Evolutionary conservation across 139 green algal species (phyloP), one percentile per base, ranked within the genome.

Genomic region (Tetradesmus lagerheimii): DNA sequence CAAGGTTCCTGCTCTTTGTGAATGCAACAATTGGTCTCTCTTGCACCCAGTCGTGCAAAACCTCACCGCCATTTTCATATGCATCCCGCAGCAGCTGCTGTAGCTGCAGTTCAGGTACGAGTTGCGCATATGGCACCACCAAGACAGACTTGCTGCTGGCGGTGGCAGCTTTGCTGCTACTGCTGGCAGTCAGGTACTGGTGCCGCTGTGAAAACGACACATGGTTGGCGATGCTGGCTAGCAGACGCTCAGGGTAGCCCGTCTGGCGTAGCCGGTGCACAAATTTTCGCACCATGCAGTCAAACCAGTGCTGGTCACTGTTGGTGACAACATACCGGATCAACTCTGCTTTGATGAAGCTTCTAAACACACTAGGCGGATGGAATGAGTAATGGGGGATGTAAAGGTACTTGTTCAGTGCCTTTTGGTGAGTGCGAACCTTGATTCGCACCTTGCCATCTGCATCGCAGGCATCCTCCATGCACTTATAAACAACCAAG

Each of bases 321-420:
- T 82, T 82, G n/a, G 76, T 82, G 35, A 82, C 25, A 29, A 82
- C 76, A 82, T 82, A 82, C 23, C 76, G 62, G 12, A 82, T 82
- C 35, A 82, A 29, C 76, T 82, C 76, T 82, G 76, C 76, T 53
- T 82, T 82, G 76, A 82, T 82, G 76, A 82, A 82, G 37, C 76
- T 82, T 29, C 45, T 82, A 38, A n/a, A 74, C 62, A 82, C 45
- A 50, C 76, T 38, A 47, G 35, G 76, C 12, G 43, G 76, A 82
- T 82, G 76, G 27, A 64, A 74, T 18, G 47, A 76, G n/a, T 39
- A 34, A 25, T 75, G 74, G 50, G 80, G 80, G 53, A 85, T 85
- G 79, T 85, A 85, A 62, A 85, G 43, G 9, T 85, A 85, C 43
- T 85, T 85, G 35, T 85, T 64, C 35, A 85, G 79, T 37, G 9